Evolutionary conservation across 371 early-diverging fungal genomes (phyloP).

Genomic region (Rhizopus sp.): DNA sequence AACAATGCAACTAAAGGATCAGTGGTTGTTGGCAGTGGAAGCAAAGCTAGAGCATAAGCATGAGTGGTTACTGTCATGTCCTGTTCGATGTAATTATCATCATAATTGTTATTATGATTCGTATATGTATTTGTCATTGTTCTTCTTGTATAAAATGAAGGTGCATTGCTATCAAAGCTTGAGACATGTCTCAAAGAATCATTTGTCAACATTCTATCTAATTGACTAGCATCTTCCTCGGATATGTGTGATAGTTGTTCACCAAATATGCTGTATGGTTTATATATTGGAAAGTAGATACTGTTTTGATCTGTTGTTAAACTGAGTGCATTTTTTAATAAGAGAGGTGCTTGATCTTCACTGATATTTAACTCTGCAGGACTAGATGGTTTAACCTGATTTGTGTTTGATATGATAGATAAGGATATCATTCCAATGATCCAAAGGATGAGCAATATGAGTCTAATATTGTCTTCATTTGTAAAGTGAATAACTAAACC

Average conservation of each 20-base stretch:
- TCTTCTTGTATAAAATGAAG: slow-evolving; percentile 17
- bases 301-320: slow-evolving; percentile 22
- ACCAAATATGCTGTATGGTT: slow-evolving; percentile 50
- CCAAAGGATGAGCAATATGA: slow-evolving; percentile 6
- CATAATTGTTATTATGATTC: slow-evolving; percentile 4
- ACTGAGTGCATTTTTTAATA: slow-evolving; percentile 35
- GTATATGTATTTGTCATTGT: slow-evolving; percentile 8
- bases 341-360: slow-evolving; percentile 35
- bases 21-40: slow-evolving; percentile 30
- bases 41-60: slow-evolving; percentile 32
- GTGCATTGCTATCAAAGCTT: slow-evolving; percentile 22
- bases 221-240: slow-evolving; percentile 39
- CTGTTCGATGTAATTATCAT: not conserved
- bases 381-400: slow-evolving; percentile 14
- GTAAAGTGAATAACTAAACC: slow-evolving; percentile 8
- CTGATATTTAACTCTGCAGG: slow-evolving; percentile 24
- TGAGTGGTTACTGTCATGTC: slow-evolving; percentile 12
- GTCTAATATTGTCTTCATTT: slow-evolving; percentile 6
- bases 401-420: slow-evolving; percentile 10
- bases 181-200: slow-evolving; percentile 23
- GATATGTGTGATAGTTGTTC: slow-evolving; percentile 49
- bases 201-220: slow-evolving; percentile 31
- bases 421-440: slow-evolving; percentile 13
- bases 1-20: slow-evolving; percentile 31
- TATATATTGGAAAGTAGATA: slow-evolving; percentile 24